Evolutionary conservation across 345 rosid species (phyloP), one percentile per base, ranked within the genome.

Genomic region (Arabidopsis suecica): DNA sequence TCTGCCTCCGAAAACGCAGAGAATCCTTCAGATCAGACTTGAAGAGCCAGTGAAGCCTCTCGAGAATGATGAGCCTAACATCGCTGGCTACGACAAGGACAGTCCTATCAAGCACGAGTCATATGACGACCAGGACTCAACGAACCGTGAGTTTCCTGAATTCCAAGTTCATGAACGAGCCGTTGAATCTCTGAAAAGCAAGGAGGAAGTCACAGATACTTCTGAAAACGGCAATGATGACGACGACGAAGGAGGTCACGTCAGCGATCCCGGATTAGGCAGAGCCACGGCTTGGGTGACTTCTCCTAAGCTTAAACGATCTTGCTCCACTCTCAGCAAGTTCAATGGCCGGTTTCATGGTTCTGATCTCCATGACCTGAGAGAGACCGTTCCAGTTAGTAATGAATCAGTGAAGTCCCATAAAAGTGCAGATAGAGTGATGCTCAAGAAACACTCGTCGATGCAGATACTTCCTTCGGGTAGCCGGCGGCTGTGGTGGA

Each of bases 381-480:
- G 60, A 58, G 75, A 78, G 55, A 56, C 56, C 51, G 60, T 53
- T 47, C 45, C 50, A 28, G 58, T 82, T 30, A 82, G 83, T 78
- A 86, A 88, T 9, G 71, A 38, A 37, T 87, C 97, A 5, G 79
- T 86, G 16, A 81, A 65, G 74, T 84, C 93, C 14, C 86, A 58
- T 54, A 72, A 69, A 53, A 91, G 96, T 72, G 97, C 99, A 9
- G 98, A 94, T 71, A 80, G 84, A 83, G 98, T 91, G 71, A 91
- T 94, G 91, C 82, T 94, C 68, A 88, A 88, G 88, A 94, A 90
- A 80, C 95, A 87, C 65, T 91, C 99, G 7, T 90, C 97, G 0
- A 90, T 92, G 85, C 99, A 94, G 79, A 83, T 94, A 71, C 86
- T 91, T 22, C 97, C 99, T 5, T 94, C 98, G 0, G 86, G 96